These are phyloP conservation scores for Suillus clintonianus DNA, from an alignment of 768 basidiomycete genomes.

Conservation along the genomic window DNA sequence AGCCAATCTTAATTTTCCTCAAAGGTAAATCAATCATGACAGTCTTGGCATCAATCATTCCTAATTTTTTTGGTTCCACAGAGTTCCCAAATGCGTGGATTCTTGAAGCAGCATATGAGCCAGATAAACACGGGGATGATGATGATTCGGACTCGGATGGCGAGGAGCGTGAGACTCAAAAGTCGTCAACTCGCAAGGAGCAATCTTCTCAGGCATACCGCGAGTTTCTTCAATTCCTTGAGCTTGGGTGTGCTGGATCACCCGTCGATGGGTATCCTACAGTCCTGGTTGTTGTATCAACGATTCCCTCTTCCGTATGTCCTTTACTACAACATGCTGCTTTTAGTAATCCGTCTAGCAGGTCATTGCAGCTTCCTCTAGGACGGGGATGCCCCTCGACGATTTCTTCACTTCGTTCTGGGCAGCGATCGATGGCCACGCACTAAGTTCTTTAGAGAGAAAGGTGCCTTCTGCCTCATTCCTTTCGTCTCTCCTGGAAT, in stretches of 20 bases:
- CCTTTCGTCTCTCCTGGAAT: constrained; percentile 70
- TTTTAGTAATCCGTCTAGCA: constrained; percentile 1
- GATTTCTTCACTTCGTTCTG: constrained; percentile 78
- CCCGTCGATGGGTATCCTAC: constrained; percentile 82
- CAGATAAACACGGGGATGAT: constrained; percentile 28
- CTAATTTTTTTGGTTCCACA: constrained; percentile 24
- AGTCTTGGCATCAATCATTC: not conserved
- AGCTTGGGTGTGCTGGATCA: constrained; percentile 76
- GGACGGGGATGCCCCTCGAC: constrained; percentile 28
- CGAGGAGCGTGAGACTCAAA: constrained; percentile 2
- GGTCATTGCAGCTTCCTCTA: constrained; percentile 22
- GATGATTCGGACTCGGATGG: constrained; percentile 33
- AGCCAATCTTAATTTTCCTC: constrained; percentile 69
- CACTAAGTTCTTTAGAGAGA: constrained; percentile 59
- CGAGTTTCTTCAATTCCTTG: constrained; percentile 80
- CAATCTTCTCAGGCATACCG: constrained; percentile 51
- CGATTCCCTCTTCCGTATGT: constrained; percentile 69
- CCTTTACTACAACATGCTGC: not conserved
- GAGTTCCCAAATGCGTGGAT: constrained; percentile 72
- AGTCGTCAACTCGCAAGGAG: not conserved
- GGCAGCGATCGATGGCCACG: constrained; percentile 73
- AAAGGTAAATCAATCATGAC: constrained; percentile 48
- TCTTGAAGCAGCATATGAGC: constrained; percentile 34
- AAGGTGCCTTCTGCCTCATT: constrained; percentile 61
- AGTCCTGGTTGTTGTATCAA: constrained; percentile 78